Evolutionary conservation across 305 asterid species (phyloP), one percentile per base, ranked within the genome.

Genomic region (Striga hermonthica): DNA sequence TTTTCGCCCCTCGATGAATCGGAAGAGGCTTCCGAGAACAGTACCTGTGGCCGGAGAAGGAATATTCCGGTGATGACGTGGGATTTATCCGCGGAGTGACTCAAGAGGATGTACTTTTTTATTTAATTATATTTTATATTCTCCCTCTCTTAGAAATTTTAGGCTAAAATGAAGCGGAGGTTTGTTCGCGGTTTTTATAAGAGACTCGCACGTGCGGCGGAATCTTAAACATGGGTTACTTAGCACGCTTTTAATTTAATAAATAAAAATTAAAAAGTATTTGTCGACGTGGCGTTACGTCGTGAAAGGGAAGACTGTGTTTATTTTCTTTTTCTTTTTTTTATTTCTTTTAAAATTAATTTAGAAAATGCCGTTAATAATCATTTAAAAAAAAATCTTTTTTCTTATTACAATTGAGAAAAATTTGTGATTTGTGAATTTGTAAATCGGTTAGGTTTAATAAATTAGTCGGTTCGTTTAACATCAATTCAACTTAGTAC

Each of bases 11-110:
- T 38, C 50, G 43, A 52, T 39, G 28, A 56, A 37, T 37, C 34
- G 15, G 4, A 31, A 15, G 4, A 57, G 58, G 63, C 49, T 10
- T 57, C 52, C 3, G 57, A 28, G 15, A 14, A 8, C 9, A 22
- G 65, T 75, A 79, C 80, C 80, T 79, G 69, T 47, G 36, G 56
- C 47, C 64, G 55, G 71, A 44, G 71, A 57, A 9, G 64, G 73
- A 60, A 71, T 68, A 64, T 74, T 71, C 75, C 75, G 73, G 68
- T 37, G 53, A 47, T 52, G 58, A 12, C 71, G 52, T 60, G 66
- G 64, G 72, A 71, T 28, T 28, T 36, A 37, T 48, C 60, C 43
- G 65, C 52, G n/a, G 50, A 72, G 57, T 63, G 72, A 47, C 63
- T 69, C 28, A 34, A 22, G 70, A 54, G 70, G 73, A 56, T 58